These are phyloP conservation scores for Hymenoscyphus fraxineus DNA, from an alignment of 2,329 filamentous ascomycete species.

Conservation along the genomic window DNA sequence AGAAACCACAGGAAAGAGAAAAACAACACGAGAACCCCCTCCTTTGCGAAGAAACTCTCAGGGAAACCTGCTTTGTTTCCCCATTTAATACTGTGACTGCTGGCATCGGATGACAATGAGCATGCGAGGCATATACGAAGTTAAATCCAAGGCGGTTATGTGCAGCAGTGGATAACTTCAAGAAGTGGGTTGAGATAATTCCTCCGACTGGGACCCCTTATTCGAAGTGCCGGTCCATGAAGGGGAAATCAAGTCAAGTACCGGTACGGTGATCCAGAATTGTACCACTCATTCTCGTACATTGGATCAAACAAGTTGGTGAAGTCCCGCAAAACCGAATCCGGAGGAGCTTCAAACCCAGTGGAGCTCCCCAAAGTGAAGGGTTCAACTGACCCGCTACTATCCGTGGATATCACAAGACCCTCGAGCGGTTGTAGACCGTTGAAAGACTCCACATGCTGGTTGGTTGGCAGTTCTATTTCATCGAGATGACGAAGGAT, in stretches of 20 bases:
- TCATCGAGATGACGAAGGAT: conserved; percentile 1
- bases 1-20: neutral
- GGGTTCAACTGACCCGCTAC: neutral
- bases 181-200: neutral
- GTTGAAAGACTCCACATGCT: neutral
- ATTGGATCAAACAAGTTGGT: conserved; percentile 5
- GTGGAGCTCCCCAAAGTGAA: neutral
- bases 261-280: neutral
- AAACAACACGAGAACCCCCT: neutral
- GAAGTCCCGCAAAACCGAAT: neutral
- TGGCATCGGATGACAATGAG: neutral
- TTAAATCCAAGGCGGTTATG: neutral
- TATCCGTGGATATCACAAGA: neutral
- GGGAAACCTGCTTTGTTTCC: neutral
- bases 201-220: neutral
- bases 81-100: neutral
- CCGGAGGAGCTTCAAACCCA: neutral
- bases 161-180: neutral
- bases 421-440: neutral
- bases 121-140: too few relatives aligned
- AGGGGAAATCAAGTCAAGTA: neutral
- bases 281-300: neutral
- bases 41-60: neutral
- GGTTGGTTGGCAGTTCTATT: neutral
- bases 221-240: neutral